These are phyloP conservation scores for Athelia sp. DNA, from an alignment of 1,284 basidiomycete species.

Conservation along the genomic window DNA sequence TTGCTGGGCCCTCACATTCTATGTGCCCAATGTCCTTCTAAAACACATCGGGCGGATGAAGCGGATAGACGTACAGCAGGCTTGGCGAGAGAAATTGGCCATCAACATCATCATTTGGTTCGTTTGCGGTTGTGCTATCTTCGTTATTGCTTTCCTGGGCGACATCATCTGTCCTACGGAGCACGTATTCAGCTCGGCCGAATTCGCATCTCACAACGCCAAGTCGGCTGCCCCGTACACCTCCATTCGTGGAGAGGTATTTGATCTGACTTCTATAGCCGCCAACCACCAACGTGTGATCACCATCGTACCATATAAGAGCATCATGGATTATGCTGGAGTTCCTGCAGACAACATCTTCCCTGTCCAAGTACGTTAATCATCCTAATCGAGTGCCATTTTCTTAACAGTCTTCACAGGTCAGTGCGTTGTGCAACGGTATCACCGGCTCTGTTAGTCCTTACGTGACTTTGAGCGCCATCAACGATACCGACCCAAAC, in stretches of 20 bases:
- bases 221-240: slow-evolving; percentile 66
- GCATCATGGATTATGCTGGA: slow-evolving; percentile 83
- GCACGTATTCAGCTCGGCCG: slow-evolving; percentile 80
- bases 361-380: slow-evolving; percentile 78
- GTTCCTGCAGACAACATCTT: slow-evolving; percentile 75
- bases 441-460: slow-evolving; percentile 78
- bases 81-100: slow-evolving; percentile 96
- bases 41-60: slow-evolving; percentile 85
- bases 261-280: slow-evolving; percentile 66
- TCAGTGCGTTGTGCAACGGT: slow-evolving; percentile 92
- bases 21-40: slow-evolving; percentile 76
- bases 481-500: slow-evolving; percentile 78
- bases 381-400: neutral
- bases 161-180: slow-evolving; percentile 91
- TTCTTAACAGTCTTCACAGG: slow-evolving; percentile 36
- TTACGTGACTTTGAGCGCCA: slow-evolving; percentile 76
- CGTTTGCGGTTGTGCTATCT: slow-evolving; percentile 81
- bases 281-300: slow-evolving; percentile 66
- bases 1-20: slow-evolving; percentile 91
- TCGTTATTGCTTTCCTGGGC: slow-evolving; percentile 90
- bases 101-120: slow-evolving; percentile 98
- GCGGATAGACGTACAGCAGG: slow-evolving; percentile 89
- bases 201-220: slow-evolving; percentile 72
- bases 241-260: slow-evolving; percentile 89
- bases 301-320: slow-evolving; percentile 69